Evolutionary conservation across 768 basidiomycete genomes (phyloP), one percentile per base, ranked within the genome.

Genomic region (Leccinum longicurvipes): DNA sequence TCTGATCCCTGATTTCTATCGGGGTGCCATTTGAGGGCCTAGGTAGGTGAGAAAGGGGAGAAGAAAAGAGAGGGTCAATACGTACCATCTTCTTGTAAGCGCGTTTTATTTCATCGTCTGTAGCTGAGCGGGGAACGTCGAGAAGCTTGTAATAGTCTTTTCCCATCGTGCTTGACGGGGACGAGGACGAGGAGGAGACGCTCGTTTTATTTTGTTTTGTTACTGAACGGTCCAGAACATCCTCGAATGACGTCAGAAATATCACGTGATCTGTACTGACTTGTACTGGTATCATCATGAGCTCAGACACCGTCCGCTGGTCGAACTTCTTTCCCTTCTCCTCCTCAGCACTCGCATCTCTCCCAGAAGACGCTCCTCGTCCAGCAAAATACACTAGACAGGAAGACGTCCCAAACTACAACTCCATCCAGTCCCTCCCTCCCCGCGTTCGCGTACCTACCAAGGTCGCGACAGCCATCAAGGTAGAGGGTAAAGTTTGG

Each of bases 401-500:
- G 7, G 89, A 93, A 67, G 79, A 79, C 59, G 89, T 91, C 41
- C 90, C 90, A 1, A 82, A 86, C 23, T 79, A 80, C 0, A 71
- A 75, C 23, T 77, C 84, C 57, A 44, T 15, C 11, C 5, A 19
- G 42, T 44, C 2, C 42, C 65, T 86, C 0, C 84, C 88, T 0
- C 76, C 83, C 0, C 79, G 81, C 46, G 83, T 92, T 34, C 77
- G 86, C 34, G 80, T 93, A 0, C 91, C 91, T 0, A 90, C 87
- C 76, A 94, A 93, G 72, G 82, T 91, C 21, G 76, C 87, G 0
- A 88, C 89, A 1, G 83, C 87, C 0, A 77, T 98, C 63, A 89
- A 85, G 60, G 93, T 98, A 17, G 94, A 98, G 68, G 86, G 85
- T 21, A 98, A 98, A 66, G 94, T 98, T 47, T 98, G 95, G 94